Evolutionary conservation across 495 filamentous ascomycete species (phyloP).

Genomic region (Aspergillus avenaceus): DNA sequence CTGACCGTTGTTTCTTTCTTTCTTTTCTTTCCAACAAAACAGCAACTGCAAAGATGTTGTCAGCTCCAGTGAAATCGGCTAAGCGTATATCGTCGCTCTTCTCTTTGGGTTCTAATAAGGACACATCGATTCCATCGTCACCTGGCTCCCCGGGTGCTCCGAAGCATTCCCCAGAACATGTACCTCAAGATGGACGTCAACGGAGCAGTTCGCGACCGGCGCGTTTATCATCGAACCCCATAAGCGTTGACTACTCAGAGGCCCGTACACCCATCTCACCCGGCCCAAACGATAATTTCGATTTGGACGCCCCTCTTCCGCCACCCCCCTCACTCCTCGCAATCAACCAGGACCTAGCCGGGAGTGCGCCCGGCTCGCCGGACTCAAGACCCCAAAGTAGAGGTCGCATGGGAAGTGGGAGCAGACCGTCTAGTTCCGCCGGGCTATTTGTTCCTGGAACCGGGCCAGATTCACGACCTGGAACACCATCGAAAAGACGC

Average conservation of each 20-base stretch:
- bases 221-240: slow-evolving; percentile 36
- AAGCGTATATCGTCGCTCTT: slow-evolving; percentile 49
- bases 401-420: slow-evolving; percentile 31
- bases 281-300: slow-evolving; percentile 24
- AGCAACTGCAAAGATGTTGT: slow-evolving; percentile 35
- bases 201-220: slow-evolving; percentile 35
- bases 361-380: slow-evolving; percentile 29
- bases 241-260: slow-evolving; percentile 23
- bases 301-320: slow-evolving; percentile 32
- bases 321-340: slow-evolving; percentile 41
- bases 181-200: slow-evolving; percentile 20
- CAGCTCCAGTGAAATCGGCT: slow-evolving; percentile 46
- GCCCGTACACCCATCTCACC: slow-evolving; percentile 24
- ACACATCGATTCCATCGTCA: slow-evolving; percentile 25
- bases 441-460: slow-evolving; percentile 35
- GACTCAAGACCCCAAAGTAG: slow-evolving; percentile 35
- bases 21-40: neutral
- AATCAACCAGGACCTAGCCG: slow-evolving; percentile 40
- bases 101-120: slow-evolving; percentile 37
- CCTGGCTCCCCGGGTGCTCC: slow-evolving; percentile 22
- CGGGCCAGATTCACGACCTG: slow-evolving; percentile 34
- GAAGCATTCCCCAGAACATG: slow-evolving; percentile 20
- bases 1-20: slow-evolving; percentile 7
- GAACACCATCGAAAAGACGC: slow-evolving; percentile 41
- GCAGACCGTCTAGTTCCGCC: slow-evolving; percentile 33